Percentiles rank a stretch among this genome's conserved stretches.
phyloP scores from a whole-genome alignment of 2,329 filamentous ascomycete genomes.

The Curvularia lunata region DNA sequence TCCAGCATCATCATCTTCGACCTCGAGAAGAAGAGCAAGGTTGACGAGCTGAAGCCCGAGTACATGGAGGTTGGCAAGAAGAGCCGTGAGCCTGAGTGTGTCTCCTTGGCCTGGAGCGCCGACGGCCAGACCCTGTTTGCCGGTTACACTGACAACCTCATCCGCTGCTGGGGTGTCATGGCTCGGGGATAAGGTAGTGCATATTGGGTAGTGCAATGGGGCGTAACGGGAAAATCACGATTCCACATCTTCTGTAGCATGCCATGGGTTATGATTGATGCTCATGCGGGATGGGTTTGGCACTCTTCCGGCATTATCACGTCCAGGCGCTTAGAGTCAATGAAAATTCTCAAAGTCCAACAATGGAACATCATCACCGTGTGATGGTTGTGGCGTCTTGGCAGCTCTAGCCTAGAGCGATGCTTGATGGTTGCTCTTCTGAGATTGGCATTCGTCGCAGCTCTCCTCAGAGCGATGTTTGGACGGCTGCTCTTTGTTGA shows the following conservation, averaged over 20 bases:
- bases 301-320: constrained; percentile 50
- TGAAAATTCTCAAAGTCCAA: constrained; percentile 52
- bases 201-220: constrained; percentile 33
- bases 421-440: background rate
- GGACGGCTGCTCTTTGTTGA: constrained; percentile 68
- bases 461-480: background rate
- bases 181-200: constrained; percentile 48
- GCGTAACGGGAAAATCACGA: constrained; percentile 47
- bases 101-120: constrained; percentile 95
- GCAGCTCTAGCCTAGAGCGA: constrained; percentile 4
- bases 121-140: constrained; percentile 99
- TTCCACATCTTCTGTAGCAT: constrained; percentile 50
- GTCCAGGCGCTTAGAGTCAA: constrained; percentile 53
- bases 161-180: constrained; percentile 53
- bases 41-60: constrained; percentile 99
- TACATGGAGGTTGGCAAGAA: constrained; percentile 97
- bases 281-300: constrained; percentile 45
- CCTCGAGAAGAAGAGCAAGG: constrained; percentile 99
- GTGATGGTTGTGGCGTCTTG: constrained; percentile 9
- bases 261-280: constrained; percentile 48
- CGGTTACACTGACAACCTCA: constrained; percentile 98
- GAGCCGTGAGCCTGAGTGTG: constrained; percentile 97
- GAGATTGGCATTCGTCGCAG: background rate
- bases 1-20: constrained; percentile 99
- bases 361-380: constrained; percentile 12